Base-by-base conservation (phyloP, 352 stramenopile genomes). In the Phytophthora meadii region DNA sequence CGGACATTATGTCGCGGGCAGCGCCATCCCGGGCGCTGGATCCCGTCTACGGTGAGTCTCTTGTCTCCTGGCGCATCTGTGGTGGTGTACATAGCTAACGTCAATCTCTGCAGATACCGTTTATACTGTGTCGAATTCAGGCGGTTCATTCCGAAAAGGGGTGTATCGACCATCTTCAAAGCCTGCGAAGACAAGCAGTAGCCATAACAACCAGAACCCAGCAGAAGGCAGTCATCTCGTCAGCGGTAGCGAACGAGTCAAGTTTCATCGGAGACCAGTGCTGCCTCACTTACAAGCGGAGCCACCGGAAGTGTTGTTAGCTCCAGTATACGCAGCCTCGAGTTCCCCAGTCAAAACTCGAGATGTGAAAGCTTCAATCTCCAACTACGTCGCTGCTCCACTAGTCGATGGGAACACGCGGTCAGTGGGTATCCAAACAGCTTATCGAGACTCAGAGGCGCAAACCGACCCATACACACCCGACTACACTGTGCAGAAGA, bases 381-480 rank as follows among this genome's bases (percentile, higher is more conserved):
- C 63, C 22, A 44, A 52, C 10, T 28, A 64, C 40, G 61, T 70
- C 24, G 61, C 71, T 84, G 54, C 71, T 78, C 28, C 77, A 76
- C 3, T 77, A 74, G 14, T 71, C 71, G 15, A 71, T 69, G 40
- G 64, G 64, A 25, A 72, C 64, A 94, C 81, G 22, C 82, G 87
- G 27, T 89, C 88, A 2, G 73, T 97, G 6, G 93, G 79, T 6
- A 82, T 97, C 14, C 94, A 98, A 79, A 98, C 93, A 7, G 76
- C 82, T 74, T 98, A 96, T 70, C 87, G 95, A 32, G 95, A 98
- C 65, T 97, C 87, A 44, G 94, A 98, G 56, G 91, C 88, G 7
- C 94, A 98, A 72, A 98, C 95, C 15, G 82, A 95, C 32, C 92
- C 95, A 36, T 98, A 98, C 74, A 96, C 92, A 28, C 95, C 94